These are phyloP conservation scores for Corymbia citriodora DNA, from an alignment of 441 rosid genomes.

Conservation along the genomic window DNA sequence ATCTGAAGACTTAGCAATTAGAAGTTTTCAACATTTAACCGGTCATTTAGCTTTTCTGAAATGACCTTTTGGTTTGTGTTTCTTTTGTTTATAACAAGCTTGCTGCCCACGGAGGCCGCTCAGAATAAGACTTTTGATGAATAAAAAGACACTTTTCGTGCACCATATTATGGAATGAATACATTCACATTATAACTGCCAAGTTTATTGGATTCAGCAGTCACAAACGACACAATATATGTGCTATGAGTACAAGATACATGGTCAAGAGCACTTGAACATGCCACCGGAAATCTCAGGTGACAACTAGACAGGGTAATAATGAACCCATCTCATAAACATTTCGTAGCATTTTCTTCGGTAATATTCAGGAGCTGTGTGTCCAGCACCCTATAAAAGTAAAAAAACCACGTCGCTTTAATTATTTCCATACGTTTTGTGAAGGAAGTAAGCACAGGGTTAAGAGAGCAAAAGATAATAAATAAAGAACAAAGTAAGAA, in stretches of 20 bases:
- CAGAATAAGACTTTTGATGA: neutral
- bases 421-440: neutral
- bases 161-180: neutral
- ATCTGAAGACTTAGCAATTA: neutral
- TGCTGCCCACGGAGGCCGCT: neutral
- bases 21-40: neutral
- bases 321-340: constrained; percentile 16
- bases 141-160: neutral
- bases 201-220: neutral
- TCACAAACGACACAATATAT: neutral
- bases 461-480: neutral
- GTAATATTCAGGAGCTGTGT: constrained; percentile 15
- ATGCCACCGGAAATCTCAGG: neutral
- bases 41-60: neutral
- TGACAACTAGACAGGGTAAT: constrained; percentile 5
- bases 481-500: neutral
- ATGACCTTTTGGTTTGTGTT: neutral
- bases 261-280: neutral
- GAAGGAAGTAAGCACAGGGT: neutral
- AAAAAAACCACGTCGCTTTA: neutral
- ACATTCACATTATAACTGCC: neutral
- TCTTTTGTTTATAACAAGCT: neutral
- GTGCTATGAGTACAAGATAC: neutral
- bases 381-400: constrained; percentile 13
- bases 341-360: constrained; percentile 16